Percentiles rank a stretch among this genome's conserved stretches.
phyloP scores from a whole-genome alignment of 805 yeast genomes.

The Yamadazyma sp. region DNA sequence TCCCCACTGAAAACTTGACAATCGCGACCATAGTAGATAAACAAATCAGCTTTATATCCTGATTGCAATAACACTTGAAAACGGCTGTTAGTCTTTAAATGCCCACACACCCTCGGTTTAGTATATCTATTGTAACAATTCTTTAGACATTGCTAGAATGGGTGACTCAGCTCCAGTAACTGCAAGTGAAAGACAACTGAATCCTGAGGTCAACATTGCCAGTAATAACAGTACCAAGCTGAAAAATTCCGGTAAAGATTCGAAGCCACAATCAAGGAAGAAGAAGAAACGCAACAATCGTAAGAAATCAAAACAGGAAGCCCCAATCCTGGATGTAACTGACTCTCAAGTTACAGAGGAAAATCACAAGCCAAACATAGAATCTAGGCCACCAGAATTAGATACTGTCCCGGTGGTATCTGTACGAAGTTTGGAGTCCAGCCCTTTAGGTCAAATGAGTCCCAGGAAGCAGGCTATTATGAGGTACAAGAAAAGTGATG shows the following conservation, averaged over 20 bases:
- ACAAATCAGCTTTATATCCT: too few relatives aligned
- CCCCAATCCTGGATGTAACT: not conserved
- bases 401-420: conserved; percentile 1
- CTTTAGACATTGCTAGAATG: conserved; percentile 2
- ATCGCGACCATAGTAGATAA: too few relatives aligned
- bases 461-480: conserved; percentile 41
- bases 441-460: conserved; percentile 20
- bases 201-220: not conserved
- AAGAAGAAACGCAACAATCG: conserved; percentile 10
- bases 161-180: not conserved
- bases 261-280: conserved; percentile 3
- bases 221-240: not conserved
- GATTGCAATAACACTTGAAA: too few relatives aligned
- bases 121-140: too few relatives aligned
- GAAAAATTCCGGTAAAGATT: conserved; percentile 3
- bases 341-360: not conserved
- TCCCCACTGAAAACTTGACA: too few relatives aligned
- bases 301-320: conserved; percentile 4
- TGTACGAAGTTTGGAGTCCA: conserved; percentile 1
- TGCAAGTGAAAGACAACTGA: not conserved
- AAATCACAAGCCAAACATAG: not conserved
- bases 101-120: not conserved
- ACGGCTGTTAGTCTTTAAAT: not conserved
- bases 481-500: conserved; percentile 36
- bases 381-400: conserved; percentile 7